phyloP scores from a whole-genome alignment of 176 grass and related monocot species.

The Ampelocalamus luodianensis region DNA sequence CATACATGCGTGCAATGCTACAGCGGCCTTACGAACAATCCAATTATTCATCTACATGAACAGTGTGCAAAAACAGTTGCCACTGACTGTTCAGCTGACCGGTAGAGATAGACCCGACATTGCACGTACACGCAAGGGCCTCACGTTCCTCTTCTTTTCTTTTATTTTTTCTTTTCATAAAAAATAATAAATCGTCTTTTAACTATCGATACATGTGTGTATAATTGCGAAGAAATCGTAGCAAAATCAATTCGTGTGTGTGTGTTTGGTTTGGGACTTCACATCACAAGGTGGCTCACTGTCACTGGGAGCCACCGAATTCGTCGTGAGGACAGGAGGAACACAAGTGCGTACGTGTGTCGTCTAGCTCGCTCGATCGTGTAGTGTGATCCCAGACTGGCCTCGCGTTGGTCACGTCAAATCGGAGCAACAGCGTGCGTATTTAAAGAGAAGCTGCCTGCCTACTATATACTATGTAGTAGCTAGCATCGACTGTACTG shows the following conservation, averaged over 20 bases:
- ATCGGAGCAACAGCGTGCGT: background rate
- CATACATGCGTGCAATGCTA: background rate
- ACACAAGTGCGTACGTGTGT: conserved; percentile 20
- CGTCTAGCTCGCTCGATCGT: background rate
- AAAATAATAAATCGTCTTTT: background rate
- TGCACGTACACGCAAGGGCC: background rate
- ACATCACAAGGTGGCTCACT: background rate
- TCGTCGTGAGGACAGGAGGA: background rate
- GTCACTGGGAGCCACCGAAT: background rate
- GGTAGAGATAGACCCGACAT: conserved; percentile 33
- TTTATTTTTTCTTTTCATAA: no score
- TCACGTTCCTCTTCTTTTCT: background rate
- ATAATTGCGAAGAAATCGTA: background rate
- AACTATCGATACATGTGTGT: background rate
- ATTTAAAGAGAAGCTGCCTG: no score
- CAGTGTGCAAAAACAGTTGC: conserved; percentile 11
- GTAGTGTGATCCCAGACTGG: background rate
- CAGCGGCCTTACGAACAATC: conserved; percentile 14
- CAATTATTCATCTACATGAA: conserved; percentile 30
- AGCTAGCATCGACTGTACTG: no score
- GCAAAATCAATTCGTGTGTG: background rate
- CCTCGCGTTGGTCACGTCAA: background rate
- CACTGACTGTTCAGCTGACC: conserved; percentile 14
- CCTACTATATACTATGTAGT: no score
- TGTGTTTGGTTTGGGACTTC: background rate